A percentile compares a stretch with the other conserved stretches of the same genome.
Conservation (phyloP, 139 green algal genomes). For the Chlamydomonas schloesseri region DNA sequence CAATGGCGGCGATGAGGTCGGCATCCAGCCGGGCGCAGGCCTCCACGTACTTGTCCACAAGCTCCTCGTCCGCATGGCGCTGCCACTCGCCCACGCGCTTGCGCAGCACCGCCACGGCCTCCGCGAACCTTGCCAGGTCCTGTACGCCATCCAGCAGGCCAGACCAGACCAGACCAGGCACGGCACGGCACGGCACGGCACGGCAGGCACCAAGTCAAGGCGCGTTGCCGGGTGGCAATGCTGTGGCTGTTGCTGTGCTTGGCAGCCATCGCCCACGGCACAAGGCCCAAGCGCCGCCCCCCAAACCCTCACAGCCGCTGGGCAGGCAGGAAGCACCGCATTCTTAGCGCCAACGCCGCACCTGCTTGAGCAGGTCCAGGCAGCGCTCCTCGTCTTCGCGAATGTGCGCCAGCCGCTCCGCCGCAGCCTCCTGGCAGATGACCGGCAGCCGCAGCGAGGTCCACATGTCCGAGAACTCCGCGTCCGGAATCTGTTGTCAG, state of each 20-base stretch:
- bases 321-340: no score
- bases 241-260: no score
- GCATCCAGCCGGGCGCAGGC: constrained; percentile 6
- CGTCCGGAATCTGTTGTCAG: constrained; percentile 18
- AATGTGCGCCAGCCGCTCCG: constrained; percentile 25
- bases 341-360: no score
- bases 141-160: no score
- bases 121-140: constrained; percentile 10
- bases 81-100: constrained; percentile 28
- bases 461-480: constrained; percentile 27
- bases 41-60: constrained; percentile 40
- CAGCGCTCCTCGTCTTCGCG: constrained; percentile 23
- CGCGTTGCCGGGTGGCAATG: no score
- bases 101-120: not conserved
- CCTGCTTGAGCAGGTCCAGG: constrained; percentile 19
- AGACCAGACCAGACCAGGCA: no score
- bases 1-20: constrained; percentile 13
- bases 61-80: constrained; percentile 6
- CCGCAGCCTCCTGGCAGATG: constrained; percentile 25
- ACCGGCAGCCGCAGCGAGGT: constrained; percentile 40
- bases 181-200: not conserved
- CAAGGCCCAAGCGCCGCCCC: no score
- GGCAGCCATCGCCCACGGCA: no score
- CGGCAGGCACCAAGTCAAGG: not conserved
- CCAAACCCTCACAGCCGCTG: no score